phyloP scores from a whole-genome alignment of 352 stramenopile species.

The Phytopythium litorale region DNA sequence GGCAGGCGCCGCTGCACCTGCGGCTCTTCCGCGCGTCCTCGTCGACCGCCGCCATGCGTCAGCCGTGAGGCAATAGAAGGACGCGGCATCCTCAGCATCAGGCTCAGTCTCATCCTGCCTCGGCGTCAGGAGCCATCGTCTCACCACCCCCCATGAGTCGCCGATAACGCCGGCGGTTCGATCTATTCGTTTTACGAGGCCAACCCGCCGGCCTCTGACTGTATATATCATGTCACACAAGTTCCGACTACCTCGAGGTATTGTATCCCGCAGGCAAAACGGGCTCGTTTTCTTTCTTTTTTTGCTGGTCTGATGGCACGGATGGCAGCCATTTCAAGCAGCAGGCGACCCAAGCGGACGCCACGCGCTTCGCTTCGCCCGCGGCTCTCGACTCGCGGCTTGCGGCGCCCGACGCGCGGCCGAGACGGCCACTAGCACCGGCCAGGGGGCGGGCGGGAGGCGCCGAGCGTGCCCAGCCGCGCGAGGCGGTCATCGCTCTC shows the following conservation, averaged over 20 bases:
- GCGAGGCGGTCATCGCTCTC: background rate
- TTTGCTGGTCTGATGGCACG: background rate
- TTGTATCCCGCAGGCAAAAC: background rate
- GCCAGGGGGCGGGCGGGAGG: no score
- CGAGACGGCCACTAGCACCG: no score
- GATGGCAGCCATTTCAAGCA: background rate
- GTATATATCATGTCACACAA: background rate
- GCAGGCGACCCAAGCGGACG: background rate
- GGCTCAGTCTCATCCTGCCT: no score
- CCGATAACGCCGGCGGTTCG: background rate
- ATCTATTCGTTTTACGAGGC: constrained; percentile 5
- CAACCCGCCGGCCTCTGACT: background rate
- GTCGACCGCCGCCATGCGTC: background rate
- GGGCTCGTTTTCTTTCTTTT: background rate
- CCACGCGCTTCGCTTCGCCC: no score
- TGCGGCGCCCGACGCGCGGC: background rate
- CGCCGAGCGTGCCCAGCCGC: background rate
- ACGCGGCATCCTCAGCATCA: no score
- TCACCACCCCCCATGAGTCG: no score
- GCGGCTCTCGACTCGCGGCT: no score
- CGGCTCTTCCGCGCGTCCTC: background rate
- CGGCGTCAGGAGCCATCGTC: background rate
- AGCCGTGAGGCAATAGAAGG: background rate
- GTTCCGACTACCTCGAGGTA: background rate
- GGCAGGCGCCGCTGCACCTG: constrained; percentile 8